phyloP scores from a whole-genome alignment of 441 rosid species.

The Pelargonium australe region DNA sequence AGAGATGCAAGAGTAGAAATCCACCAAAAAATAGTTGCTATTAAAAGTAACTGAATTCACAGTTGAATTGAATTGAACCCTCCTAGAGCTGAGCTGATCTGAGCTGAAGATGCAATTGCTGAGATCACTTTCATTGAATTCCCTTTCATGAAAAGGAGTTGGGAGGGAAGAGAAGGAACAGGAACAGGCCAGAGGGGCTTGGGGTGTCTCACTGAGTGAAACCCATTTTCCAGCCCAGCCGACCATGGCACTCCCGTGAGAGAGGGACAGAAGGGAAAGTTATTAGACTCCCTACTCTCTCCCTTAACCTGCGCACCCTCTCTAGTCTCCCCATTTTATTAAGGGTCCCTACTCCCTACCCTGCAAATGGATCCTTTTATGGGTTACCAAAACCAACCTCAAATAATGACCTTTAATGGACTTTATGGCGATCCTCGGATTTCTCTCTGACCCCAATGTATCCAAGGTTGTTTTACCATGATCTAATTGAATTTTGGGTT shows the following conservation, averaged over 20 bases:
- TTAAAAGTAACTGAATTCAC: neutral
- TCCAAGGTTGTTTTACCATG: constrained; percentile 37
- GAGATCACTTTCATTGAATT: constrained; percentile 30
- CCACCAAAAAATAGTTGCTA: neutral
- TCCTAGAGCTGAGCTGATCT: too few species aligned
- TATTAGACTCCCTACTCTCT: constrained; percentile 18
- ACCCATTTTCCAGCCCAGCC: constrained; percentile 46
- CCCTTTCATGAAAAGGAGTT: constrained; percentile 23
- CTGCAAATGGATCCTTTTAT: constrained; percentile 13
- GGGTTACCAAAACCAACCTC: constrained; percentile 18
- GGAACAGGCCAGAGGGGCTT: constrained; percentile 19
- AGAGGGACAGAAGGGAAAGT: constrained; percentile 44
- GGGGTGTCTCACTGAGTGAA: constrained; percentile 29
- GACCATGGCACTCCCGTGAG: constrained; percentile 65
- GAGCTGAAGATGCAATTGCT: neutral
- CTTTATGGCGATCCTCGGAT: constrained; percentile 22
- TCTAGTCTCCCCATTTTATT: constrained; percentile 24
- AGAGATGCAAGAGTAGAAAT: constrained; percentile 3
- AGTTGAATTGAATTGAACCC: too few species aligned
- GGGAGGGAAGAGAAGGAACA: constrained; percentile 14
- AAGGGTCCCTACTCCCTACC: constrained; percentile 28
- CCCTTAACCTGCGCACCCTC: constrained; percentile 23
- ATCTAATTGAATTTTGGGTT: constrained; percentile 33
- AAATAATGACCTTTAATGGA: constrained; percentile 33
- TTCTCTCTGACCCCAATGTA: constrained; percentile 28